Percentiles rank a stretch among this genome's conserved stretches.
phyloP scores from a whole-genome alignment of 441 rosid species.

The Pelargonium cotyledonis region DNA sequence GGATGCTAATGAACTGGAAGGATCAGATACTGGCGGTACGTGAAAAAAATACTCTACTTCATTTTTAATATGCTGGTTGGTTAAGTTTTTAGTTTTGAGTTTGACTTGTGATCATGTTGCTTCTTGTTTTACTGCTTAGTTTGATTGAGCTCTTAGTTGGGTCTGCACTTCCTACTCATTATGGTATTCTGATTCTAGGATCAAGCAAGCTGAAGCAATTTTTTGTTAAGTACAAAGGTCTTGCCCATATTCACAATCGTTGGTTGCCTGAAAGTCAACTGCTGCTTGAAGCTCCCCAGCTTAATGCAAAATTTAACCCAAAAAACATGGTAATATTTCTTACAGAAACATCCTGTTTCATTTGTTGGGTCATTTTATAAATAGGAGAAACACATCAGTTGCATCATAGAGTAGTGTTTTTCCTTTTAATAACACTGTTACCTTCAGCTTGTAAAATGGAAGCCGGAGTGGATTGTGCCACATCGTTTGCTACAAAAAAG shows the following conservation, averaged over 20 bases:
- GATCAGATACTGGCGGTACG: constrained; percentile 30
- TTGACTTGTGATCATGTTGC: background rate
- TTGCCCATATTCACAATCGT: constrained; percentile 47
- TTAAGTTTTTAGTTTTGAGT: background rate
- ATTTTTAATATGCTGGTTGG: constrained; percentile 10
- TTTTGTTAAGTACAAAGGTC: constrained; percentile 46
- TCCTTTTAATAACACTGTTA: constrained; percentile 3
- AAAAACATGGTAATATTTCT: constrained; percentile 36
- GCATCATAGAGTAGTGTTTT: constrained; percentile 1
- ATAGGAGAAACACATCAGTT: background rate
- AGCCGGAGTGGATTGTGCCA: constrained; percentile 43
- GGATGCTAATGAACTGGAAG: constrained; percentile 35
- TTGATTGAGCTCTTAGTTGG: too few relatives aligned
- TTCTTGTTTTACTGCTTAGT: background rate
- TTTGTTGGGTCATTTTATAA: background rate
- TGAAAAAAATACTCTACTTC: constrained; percentile 7
- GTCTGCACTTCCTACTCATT: background rate
- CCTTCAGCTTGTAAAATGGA: constrained; percentile 39
- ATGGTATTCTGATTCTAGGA: constrained; percentile 25
- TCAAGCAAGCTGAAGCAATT: constrained; percentile 27
- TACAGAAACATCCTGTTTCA: background rate
- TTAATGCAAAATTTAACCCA: constrained; percentile 36
- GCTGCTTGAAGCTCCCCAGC: constrained; percentile 40
- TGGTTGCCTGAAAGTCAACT: constrained; percentile 43
- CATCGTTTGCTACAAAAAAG: constrained; percentile 44